A percentile compares a stretch with the other conserved stretches of the same genome.
These are phyloP conservation scores for Pleurotus ostreatus DNA, from an alignment of 768 basidiomycete species.

Conservation along the genomic window DNA sequence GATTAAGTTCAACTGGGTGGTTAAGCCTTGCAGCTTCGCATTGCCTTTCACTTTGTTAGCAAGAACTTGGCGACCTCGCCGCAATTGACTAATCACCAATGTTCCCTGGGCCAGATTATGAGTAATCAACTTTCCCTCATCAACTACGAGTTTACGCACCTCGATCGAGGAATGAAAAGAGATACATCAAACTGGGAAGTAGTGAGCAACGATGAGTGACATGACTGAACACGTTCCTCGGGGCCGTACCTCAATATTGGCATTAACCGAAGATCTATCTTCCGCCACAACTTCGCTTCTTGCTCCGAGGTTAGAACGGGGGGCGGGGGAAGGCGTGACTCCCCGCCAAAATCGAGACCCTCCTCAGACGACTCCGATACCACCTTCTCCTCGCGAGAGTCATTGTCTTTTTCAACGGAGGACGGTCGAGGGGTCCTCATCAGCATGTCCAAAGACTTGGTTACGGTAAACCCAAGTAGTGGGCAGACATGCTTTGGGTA, in stretches of 20 bases:
- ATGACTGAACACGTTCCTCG: background rate
- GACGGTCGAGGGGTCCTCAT: background rate
- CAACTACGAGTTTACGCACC: conserved; percentile 26
- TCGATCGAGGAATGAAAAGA: conserved; percentile 63
- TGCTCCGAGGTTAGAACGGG: conserved; percentile 41
- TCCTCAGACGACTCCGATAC: conserved; percentile 4
- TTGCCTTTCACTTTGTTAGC: conserved; percentile 41
- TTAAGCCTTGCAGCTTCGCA: conserved; percentile 62
- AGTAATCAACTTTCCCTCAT: background rate
- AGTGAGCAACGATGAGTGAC: background rate
- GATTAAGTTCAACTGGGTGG: conserved; percentile 48
- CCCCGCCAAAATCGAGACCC: conserved; percentile 39
- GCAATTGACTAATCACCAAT: conserved; percentile 36
- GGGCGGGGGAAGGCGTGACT: conserved; percentile 40
- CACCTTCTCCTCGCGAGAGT: background rate
- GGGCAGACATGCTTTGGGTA: too few relatives aligned
- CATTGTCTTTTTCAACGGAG: conserved; percentile 1
- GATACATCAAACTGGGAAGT: conserved; percentile 44
- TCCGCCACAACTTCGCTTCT: conserved; percentile 52
- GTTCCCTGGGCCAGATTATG: conserved; percentile 36
- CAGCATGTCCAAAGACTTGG: too few relatives aligned
- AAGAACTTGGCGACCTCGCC: background rate
- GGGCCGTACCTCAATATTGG: conserved; percentile 36
- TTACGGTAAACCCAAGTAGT: too few relatives aligned
- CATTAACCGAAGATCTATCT: conserved; percentile 55